phyloP scores from a whole-genome alignment of 805 yeast species.

The Saccharomycopsis sp. region DNA sequence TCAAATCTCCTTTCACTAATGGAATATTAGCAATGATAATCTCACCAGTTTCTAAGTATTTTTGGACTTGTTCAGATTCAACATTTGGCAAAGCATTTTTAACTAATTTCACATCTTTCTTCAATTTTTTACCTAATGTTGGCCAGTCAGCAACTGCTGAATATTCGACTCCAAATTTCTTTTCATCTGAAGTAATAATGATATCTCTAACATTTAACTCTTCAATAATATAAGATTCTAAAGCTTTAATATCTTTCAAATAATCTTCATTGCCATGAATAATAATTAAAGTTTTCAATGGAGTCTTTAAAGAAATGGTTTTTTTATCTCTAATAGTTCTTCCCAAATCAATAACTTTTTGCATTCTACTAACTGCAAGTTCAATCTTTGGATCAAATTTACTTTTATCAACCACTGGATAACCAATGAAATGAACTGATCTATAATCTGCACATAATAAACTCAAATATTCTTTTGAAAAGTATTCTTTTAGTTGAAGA shows the following conservation, averaged over 20 bases:
- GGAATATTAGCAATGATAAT: constrained; percentile 83
- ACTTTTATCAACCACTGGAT: constrained; percentile 75
- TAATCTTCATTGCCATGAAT: constrained; percentile 70
- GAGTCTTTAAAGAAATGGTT: constrained; percentile 87
- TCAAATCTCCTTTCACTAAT: constrained; percentile 77
- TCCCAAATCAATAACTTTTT: constrained; percentile 90
- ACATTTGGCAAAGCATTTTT: constrained; percentile 85
- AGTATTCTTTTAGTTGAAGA: constrained; percentile 55
- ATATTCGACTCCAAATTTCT: constrained; percentile 83
- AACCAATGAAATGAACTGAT: constrained; percentile 90
- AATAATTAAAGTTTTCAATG: constrained; percentile 79
- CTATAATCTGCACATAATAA: constrained; percentile 47
- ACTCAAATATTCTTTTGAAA: constrained; percentile 46
- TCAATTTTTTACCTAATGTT: constrained; percentile 91
- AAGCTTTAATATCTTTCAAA: constrained; percentile 65
- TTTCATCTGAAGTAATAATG: constrained; percentile 82
- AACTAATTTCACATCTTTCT: constrained; percentile 86
- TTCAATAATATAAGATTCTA: constrained; percentile 72
- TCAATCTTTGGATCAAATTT: constrained; percentile 77
- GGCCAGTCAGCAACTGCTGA: constrained; percentile 99
- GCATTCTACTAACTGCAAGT: constrained; percentile 89
- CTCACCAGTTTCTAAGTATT: constrained; percentile 60
- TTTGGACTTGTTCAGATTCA: constrained; percentile 73
- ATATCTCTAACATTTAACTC: constrained; percentile 89
- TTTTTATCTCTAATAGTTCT: constrained; percentile 96